Evolutionary conservation across 345 rosid genomes (phyloP), one percentile per base, ranked within the genome.

Genomic region (Citrus maxima): DNA sequence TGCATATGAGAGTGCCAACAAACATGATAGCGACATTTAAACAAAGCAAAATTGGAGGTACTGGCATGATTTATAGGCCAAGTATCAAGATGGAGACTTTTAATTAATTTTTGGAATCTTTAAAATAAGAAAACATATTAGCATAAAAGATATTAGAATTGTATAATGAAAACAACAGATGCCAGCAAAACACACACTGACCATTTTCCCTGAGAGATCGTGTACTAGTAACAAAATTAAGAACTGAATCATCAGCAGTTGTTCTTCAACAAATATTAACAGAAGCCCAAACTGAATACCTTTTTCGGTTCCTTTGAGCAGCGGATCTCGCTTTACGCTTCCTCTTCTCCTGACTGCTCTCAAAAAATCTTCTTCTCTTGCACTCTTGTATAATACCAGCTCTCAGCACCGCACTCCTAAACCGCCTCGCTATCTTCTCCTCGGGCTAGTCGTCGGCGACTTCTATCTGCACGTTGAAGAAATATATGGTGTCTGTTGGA

Each of bases 381-480:
- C 77, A 56, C 72, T 84, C 86, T 58, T 80, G 81, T 30, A 84
- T 64, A 40, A 84, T 65, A 9, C 84, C 86, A 67, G 86, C 79
- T 76, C 79, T 80, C 80, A 74, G 49, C n/a, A 84, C 86, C 74
- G 81, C 86, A 64, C 86, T 81, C 46, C 86, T 51, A 76, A 84
- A 84, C 78, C 82, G 74, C 62, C 58, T 64, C 58, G 70, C 42
- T 30, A 78, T 73, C 73, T 78, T 72, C 71, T 84, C 86, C 77
- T 84, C 86, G 13, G 86, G 84, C 73, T 84, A 84, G 64, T 84
- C 76, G 4, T 84, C 86, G 4, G 59, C 82, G 70, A 80, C 84
- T 6, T 75, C 34, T 25, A 84, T 67, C 73, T 84, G 84, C 66
- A 84, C 84, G 67, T 84, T 80, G 80, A 69, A 84, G 82, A 64